phyloP scores from a whole-genome alignment of 257 asterid species.

The Capsicum pubescens region DNA sequence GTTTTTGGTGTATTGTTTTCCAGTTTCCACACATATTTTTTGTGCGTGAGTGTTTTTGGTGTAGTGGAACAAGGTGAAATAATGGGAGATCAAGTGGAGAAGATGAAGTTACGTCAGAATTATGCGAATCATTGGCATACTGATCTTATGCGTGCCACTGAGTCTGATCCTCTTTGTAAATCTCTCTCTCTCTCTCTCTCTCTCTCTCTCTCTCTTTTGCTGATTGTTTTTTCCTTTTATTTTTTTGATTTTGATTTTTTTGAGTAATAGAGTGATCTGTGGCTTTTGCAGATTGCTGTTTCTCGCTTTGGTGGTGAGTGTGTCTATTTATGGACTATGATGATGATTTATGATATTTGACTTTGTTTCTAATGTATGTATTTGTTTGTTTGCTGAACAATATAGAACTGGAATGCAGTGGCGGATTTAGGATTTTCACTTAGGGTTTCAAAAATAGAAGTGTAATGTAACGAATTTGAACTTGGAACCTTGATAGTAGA shows the following conservation, averaged over 20 bases:
- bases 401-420: background rate
- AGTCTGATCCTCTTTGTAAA: conserved; percentile 43
- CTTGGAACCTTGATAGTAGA: too few species aligned
- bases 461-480: too few species aligned
- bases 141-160: conserved; percentile 40
- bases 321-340: background rate
- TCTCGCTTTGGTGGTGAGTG: conserved; percentile 47
- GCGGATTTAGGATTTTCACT: too few species aligned
- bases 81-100: conserved; percentile 37
- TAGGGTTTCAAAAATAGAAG: too few species aligned
- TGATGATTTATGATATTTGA: background rate
- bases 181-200: background rate
- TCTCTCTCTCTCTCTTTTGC: background rate
- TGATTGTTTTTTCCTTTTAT: background rate
- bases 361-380: background rate
- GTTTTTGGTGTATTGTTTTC: background rate
- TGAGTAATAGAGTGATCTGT: background rate
- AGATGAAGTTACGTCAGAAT: conserved; percentile 41
- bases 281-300: conserved; percentile 49
- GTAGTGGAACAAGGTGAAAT: background rate
- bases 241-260: background rate
- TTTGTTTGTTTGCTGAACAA: background rate
- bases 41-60: background rate
- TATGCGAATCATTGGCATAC: conserved; percentile 42
- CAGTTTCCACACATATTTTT: too few species aligned